Evolutionary conservation across 495 filamentous ascomycete species (phyloP), one percentile per base, ranked within the genome.

Genomic region (Aspergillus homomorphus): DNA sequence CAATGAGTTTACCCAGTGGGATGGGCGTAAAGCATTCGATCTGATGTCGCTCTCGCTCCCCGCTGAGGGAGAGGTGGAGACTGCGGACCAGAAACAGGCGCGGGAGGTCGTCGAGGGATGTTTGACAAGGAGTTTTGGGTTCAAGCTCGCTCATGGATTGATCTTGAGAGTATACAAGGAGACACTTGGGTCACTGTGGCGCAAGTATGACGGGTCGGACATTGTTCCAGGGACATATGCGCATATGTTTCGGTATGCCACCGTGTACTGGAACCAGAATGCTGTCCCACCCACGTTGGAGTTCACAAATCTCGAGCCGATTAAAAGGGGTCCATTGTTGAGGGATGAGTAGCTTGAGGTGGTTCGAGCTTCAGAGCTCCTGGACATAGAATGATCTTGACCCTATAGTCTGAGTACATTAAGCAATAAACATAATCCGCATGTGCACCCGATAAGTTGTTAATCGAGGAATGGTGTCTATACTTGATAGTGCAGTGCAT

Each of bases 131-230:
- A 79, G 78, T 54, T 82, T 78, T 64, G 75, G 70, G 15, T 77
- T 82, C 57, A 84, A 83, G 69, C 62, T 85, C 15, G 80, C 77
- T 0, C 80, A 83, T 65, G 80, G 80, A 0, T 55, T 81, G 26
- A 82, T 81, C 38, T 46, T 81, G 24, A 67, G 70, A 18, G 73
- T 82, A 0, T 65, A 69, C 28, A 50, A 56, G 18, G 49, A 20
- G 18, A 69, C 66, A 3, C 57, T 69, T 1, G 66, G 66, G 0
- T 67, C 66, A 7, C 43, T 61, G n/a, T 69, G 66, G 66, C 46
- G 62, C 33, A 45, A 59, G 1, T 57, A 67, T 23, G 51, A 56
- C 1, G 67, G 60, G 14, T 63, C 62, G 3, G 67, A 69, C 46
- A 28, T 53, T 63, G 62, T 69, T 3, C 56, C 49, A 16, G 52